Percentiles rank a stretch among this genome's conserved stretches.
These are phyloP conservation scores for Lyophyllum decastes DNA, from an alignment of 768 basidiomycete species.

Conservation along the genomic window DNA sequence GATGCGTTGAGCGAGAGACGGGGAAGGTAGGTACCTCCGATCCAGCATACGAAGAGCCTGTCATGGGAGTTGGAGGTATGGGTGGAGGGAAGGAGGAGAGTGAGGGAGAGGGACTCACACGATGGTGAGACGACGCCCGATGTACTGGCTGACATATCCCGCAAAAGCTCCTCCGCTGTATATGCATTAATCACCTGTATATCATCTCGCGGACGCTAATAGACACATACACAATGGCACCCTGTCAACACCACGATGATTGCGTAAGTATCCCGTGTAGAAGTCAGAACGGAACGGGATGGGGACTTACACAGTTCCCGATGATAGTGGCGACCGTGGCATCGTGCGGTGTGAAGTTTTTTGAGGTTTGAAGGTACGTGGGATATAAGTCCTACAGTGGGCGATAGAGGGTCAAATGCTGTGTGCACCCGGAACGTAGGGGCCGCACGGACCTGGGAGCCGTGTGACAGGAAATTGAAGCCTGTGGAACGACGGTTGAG, in stretches of 20 bases:
- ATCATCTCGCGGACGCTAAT: neutral
- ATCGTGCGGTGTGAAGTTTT: conserved; percentile 47
- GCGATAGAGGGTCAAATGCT: conserved; percentile 9
- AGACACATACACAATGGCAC: conserved; percentile 20
- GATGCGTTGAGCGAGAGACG: neutral
- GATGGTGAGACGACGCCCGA: conserved; percentile 25
- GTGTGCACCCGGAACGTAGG: conserved; percentile 10
- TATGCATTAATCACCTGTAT: neutral
- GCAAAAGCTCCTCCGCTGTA: conserved; percentile 20
- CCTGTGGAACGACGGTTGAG: too few species aligned
- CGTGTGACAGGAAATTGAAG: conserved; percentile 60
- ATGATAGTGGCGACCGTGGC: conserved; percentile 71
- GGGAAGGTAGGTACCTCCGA: conserved; percentile 40
- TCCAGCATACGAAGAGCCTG: conserved; percentile 55
- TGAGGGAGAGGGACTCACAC: conserved; percentile 12
- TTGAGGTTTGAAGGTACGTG: conserved; percentile 56
- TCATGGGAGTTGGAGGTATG: neutral
- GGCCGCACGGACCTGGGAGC: conserved; percentile 40
- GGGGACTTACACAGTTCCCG: conserved; percentile 46
- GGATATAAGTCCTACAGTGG: conserved; percentile 55
- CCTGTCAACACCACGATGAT: conserved; percentile 11
- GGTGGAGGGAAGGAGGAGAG: neutral
- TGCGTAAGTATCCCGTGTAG: neutral
- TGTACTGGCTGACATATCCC: conserved; percentile 21
- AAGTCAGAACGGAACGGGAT: neutral